Conservation (phyloP, 202 grass and related monocot genomes). For the Sporobolus alterniflorus region DNA sequence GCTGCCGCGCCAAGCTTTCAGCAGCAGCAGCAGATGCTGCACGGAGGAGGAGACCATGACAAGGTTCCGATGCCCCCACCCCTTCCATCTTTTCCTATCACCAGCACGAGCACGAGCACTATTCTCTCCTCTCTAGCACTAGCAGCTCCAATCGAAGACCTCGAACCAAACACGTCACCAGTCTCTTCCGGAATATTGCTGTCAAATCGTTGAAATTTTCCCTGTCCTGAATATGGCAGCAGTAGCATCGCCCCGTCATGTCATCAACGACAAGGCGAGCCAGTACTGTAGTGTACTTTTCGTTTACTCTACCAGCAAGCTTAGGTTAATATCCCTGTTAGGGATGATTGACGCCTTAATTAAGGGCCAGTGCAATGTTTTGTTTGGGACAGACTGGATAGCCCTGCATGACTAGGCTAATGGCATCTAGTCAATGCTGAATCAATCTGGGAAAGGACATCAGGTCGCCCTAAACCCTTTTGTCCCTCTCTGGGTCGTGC, state of each 20-base stretch:
- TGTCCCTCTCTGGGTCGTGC: conserved; percentile 27
- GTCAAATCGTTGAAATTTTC: conserved; percentile 41
- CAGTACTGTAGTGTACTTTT: background rate
- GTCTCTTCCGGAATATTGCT: conserved; percentile 45
- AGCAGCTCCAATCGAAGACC: background rate
- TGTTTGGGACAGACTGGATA: background rate
- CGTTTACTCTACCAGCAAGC: background rate
- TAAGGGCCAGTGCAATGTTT: background rate
- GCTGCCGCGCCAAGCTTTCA: conserved; percentile 54
- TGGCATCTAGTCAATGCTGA: conserved; percentile 32
- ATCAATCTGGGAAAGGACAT: conserved; percentile 26
- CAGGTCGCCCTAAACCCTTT: conserved; percentile 37
- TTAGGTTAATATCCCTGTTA: conserved; percentile 1
- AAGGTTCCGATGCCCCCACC: conserved; percentile 57
- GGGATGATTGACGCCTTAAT: background rate
- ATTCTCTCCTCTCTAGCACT: background rate
- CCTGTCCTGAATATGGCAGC: conserved; percentile 13
- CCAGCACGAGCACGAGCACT: background rate
- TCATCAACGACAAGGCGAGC: conserved; percentile 21
- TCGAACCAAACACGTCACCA: conserved; percentile 2
- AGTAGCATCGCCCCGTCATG: conserved; percentile 34
- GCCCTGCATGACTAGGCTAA: conserved; percentile 35
- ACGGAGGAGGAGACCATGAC: conserved; percentile 72
- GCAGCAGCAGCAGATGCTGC: conserved; percentile 42
- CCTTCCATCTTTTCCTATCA: conserved; percentile 38